Evolutionary conservation across 2,329 filamentous ascomycete species (phyloP).

Genomic region (Coleophoma cylindrospora): DNA sequence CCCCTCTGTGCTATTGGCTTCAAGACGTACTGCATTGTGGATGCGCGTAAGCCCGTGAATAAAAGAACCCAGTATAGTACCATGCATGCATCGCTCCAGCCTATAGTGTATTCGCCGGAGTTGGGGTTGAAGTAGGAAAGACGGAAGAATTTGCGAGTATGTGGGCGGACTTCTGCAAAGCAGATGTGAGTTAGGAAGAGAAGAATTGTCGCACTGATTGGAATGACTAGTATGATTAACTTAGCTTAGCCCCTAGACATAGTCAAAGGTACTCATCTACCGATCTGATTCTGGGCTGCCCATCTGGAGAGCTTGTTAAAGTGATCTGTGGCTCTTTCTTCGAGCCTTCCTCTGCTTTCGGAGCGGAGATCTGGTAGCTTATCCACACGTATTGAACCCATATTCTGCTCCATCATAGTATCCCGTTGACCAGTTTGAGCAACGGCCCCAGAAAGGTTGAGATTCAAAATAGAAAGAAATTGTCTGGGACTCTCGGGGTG

Average conservation of each 20-base stretch:
- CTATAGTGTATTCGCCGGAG: constrained; percentile 65
- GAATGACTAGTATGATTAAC: constrained; percentile 52
- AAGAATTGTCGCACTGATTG: constrained; percentile 75
- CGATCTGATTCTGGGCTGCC: background rate
- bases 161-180: constrained; percentile 69
- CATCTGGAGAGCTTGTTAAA: background rate
- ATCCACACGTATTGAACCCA: no score
- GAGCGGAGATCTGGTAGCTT: no score
- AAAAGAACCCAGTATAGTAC: constrained; percentile 72
- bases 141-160: constrained; percentile 75
- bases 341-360: background rate
- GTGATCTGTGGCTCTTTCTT: background rate
- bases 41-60: constrained; percentile 79
- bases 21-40: constrained; percentile 78
- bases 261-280: background rate
- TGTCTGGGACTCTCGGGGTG: no score
- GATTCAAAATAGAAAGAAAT: no score
- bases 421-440: no score
- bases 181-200: constrained; percentile 74
- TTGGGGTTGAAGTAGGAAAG: constrained; percentile 72
- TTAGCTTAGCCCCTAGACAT: background rate
- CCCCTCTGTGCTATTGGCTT: constrained; percentile 65
- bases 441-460: no score
- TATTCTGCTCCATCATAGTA: no score
- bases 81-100: constrained; percentile 70